Base-by-base conservation (phyloP, 164 flowering plant genomes). In the Magnolia changhungtana region DNA sequence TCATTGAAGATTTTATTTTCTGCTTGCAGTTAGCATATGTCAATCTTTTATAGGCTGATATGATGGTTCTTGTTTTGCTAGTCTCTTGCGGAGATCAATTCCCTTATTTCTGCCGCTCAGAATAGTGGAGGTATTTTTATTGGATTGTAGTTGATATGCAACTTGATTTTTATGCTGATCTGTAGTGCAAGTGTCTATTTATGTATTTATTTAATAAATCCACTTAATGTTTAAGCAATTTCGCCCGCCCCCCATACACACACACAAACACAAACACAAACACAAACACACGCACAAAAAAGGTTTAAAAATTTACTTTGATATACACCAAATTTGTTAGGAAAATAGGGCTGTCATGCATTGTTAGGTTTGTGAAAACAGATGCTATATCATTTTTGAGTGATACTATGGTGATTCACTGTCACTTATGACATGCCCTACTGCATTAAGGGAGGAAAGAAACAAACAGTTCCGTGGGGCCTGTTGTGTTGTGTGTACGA, bases 31-130 rank as follows among this genome's bases (percentile, higher is more conserved):
- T 66, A 73, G 51, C 49, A 61, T 24, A 79, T 77, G 68, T 45
- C 27, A 1, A 55, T 75, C 66, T 59, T 69, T n/a, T 59, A 68
- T 69, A 13, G 59, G 37, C 76, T 87, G 74, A 81, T 63, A 21
- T 67, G 79, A 37, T 77, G 63, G 23, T 77, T 78, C 37, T 68
- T 68, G 69, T 83, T 21, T 81, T 85, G 82, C 75, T 82, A 96
- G 99, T 96, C 99, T 14, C 97, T 96, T 78, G 85, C 82, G 50
- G 99, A 96, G 85, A 88, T 93, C 89, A 96, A 96, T 83, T 73
- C 82, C 24, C 93, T 86, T 77, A 67, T 96, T 61, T 80, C 86
- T 68, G 93, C 88, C 78, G 92, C 96, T 82, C 90, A 91, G 80
- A 86, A 76, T 75, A 90, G 85, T 84, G 99, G 99, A 91, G 99